phyloP scores from a whole-genome alignment of 768 basidiomycete species.

The Mycena latifolia region DNA sequence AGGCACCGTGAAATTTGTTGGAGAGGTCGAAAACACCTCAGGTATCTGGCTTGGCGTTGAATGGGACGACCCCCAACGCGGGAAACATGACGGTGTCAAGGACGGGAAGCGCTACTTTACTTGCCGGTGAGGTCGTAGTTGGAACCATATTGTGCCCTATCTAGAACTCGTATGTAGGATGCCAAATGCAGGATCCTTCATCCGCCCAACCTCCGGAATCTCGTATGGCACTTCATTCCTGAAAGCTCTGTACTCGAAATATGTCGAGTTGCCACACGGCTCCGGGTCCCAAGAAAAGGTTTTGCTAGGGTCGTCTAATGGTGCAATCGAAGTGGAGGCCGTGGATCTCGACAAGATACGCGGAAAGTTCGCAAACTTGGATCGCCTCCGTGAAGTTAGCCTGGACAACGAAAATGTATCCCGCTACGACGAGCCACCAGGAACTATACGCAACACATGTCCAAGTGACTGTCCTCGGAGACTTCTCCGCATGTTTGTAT shows the following conservation, averaged over 20 bases:
- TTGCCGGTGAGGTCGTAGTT: slow-evolving; percentile 68
- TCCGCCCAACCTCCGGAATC: slow-evolving; percentile 74
- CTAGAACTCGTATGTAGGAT: slow-evolving; percentile 54
- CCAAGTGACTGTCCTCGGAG: slow-evolving; percentile 66
- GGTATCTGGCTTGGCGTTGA: slow-evolving; percentile 96
- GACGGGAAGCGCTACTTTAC: slow-evolving; percentile 84
- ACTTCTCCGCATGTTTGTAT: slow-evolving; percentile 9
- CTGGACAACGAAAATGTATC: slow-evolving; percentile 78
- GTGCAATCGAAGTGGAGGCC: slow-evolving; percentile 88
- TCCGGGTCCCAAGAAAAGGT: slow-evolving; percentile 69
- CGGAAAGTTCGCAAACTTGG: slow-evolving; percentile 73
- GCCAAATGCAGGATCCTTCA: slow-evolving; percentile 80
- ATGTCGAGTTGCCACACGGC: slow-evolving; percentile 74
- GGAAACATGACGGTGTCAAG: slow-evolving; percentile 90
- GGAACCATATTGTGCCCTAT: not conserved
- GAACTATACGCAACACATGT: slow-evolving; percentile 68
- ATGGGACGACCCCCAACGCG: slow-evolving; percentile 90
- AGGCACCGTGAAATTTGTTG: slow-evolving; percentile 81
- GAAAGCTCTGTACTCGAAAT: slow-evolving; percentile 80
- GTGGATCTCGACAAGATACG: slow-evolving; percentile 86
- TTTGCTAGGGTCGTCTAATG: slow-evolving; percentile 84
- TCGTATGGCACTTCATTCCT: slow-evolving; percentile 79
- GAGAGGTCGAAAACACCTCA: slow-evolving; percentile 69
- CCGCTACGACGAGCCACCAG: slow-evolving; percentile 57
- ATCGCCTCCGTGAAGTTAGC: slow-evolving; percentile 81